Conservation (phyloP, 2,329 filamentous ascomycete genomes). For the Rhexocercosporidium sp. region DNA sequence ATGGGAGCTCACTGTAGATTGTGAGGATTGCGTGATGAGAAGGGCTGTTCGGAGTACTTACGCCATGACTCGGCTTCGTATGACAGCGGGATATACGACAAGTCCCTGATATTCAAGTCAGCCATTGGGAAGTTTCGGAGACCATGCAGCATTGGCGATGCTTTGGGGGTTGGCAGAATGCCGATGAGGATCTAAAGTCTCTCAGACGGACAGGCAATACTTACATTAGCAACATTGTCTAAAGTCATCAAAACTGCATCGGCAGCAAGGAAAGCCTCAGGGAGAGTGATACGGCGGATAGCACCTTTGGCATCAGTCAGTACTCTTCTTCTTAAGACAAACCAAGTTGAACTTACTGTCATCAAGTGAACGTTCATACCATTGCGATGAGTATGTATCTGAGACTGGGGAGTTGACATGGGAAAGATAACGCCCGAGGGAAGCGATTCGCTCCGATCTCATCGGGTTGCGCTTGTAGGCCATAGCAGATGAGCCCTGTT, state of each 20-base stretch:
- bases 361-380: conserved; percentile 71
- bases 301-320: conserved; percentile 47
- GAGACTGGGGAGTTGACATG: conserved; percentile 44
- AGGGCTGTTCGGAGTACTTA: background rate
- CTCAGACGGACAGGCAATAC: no score
- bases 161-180: no score
- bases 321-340: background rate
- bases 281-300: conserved; percentile 66
- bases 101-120: conserved; percentile 16
- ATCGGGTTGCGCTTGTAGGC: conserved; percentile 56
- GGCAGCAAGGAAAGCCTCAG: conserved; percentile 70
- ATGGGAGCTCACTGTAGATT: conserved; percentile 70
- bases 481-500: conserved; percentile 57
- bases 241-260: conserved; percentile 71
- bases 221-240: conserved; percentile 69
- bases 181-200: no score
- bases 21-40: background rate
- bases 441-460: conserved; percentile 54
- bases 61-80: conserved; percentile 69
- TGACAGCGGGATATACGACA: conserved; percentile 77
- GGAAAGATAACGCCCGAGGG: conserved; percentile 52
- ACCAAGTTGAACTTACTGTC: conserved; percentile 50
- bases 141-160: background rate
- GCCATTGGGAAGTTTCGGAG: background rate
- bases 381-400: conserved; percentile 73